These are phyloP conservation scores for Exophiala alcalophila DNA, from an alignment of 2,329 filamentous ascomycete genomes.

Conservation along the genomic window DNA sequence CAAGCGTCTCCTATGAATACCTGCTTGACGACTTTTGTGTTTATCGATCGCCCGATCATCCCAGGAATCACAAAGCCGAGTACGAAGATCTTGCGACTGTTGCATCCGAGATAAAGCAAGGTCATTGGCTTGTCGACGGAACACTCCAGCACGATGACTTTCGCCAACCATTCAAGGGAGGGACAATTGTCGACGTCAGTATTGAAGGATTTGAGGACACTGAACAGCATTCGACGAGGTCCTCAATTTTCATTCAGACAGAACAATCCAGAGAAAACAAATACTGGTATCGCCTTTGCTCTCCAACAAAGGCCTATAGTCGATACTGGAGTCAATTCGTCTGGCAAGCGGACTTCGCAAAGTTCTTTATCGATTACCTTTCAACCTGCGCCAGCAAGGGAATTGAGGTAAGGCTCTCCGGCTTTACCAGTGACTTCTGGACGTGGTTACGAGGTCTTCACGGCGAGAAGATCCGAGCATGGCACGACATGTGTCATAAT, in stretches of 20 bases:
- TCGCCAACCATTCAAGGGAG: conserved; percentile 50
- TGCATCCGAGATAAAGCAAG: not conserved
- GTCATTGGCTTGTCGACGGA: conserved; percentile 54
- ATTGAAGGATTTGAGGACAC: conserved; percentile 64
- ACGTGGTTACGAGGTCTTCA: conserved; percentile 56
- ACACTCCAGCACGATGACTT: conserved; percentile 48
- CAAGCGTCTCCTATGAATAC: conserved; percentile 43
- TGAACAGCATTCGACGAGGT: conserved; percentile 46
- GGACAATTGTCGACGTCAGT: conserved; percentile 59
- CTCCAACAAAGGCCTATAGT: conserved; percentile 59
- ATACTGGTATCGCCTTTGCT: conserved; percentile 63
- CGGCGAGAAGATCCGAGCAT: conserved; percentile 40
- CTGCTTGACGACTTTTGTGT: conserved; percentile 58
- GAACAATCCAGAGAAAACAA: conserved; percentile 32
- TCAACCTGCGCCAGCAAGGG: conserved; percentile 17
- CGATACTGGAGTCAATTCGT: conserved; percentile 62
- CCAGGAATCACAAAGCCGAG: conserved; percentile 42
- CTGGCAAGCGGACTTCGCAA: conserved; percentile 69
- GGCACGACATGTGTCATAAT: conserved; percentile 50
- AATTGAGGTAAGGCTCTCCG: conserved; percentile 47
- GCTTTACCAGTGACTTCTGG: conserved; percentile 59
- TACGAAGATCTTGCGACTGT: conserved; percentile 38
- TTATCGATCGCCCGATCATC: conserved; percentile 59
- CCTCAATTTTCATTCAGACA: conserved; percentile 61
- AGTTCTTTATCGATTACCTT: conserved; percentile 69